Evolutionary conservation across 345 rosid genomes (phyloP).

Genomic region (Conringia planisiliqua): DNA sequence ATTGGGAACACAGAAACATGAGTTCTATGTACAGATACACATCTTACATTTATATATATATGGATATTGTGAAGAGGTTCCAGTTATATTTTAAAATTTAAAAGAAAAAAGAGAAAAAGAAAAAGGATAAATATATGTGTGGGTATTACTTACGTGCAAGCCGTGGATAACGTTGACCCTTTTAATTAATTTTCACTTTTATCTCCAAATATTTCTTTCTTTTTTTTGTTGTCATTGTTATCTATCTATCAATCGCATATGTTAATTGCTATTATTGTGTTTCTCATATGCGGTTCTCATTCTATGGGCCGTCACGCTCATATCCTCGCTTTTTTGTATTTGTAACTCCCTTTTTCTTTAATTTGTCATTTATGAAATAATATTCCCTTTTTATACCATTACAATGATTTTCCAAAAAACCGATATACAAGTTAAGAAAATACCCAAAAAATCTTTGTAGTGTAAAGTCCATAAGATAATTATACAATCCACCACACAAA

Average conservation of each 20-base stretch:
- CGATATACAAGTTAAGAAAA: not conserved
- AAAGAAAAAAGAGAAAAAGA: not conserved
- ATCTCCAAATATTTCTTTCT: slow-evolving; percentile 1
- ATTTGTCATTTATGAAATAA: not conserved
- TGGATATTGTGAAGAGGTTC: slow-evolving; percentile 26
- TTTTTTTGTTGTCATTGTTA: not conserved
- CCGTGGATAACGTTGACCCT: slow-evolving; percentile 42
- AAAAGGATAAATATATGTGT: slow-evolving; percentile 23
- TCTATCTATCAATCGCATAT: slow-evolving; percentile 23
- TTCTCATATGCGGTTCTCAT: slow-evolving; percentile 23
- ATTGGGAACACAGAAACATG: slow-evolving; percentile 38
- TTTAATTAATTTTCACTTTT: slow-evolving; percentile 10
- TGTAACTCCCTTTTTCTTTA: not conserved
- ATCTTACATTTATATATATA: slow-evolving; percentile 28
- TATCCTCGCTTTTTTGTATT: slow-evolving; percentile 14
- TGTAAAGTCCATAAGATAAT: not conserved
- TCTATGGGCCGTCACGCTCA: slow-evolving; percentile 13
- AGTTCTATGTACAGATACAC: slow-evolving; percentile 13
- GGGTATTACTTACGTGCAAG: slow-evolving; percentile 36
- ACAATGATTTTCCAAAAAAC: not conserved
- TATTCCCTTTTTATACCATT: not conserved
- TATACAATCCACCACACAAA: not conserved
- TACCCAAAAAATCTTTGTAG: not conserved
- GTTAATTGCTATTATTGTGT: slow-evolving; percentile 31
- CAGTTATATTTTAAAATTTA: not conserved